These are phyloP conservation scores for Malus orientalis DNA, from an alignment of 306 rosid genomes.

Conservation along the genomic window DNA sequence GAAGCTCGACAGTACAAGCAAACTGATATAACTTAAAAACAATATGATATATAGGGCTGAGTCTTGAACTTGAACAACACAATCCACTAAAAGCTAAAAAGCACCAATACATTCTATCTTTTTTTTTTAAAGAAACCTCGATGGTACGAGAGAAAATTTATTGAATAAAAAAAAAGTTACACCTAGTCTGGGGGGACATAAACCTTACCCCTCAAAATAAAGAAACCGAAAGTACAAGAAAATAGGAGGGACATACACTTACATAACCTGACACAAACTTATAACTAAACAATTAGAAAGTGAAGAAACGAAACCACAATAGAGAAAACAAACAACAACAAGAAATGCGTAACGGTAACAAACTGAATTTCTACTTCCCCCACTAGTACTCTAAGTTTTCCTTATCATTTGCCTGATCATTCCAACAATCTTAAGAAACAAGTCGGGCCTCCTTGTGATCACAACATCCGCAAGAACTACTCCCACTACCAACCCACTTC, in stretches of 20 bases:
- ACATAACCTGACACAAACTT: background rate
- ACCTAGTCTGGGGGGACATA: too few species aligned
- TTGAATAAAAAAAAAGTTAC: too few species aligned
- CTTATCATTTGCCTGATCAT: background rate
- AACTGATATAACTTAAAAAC: too few species aligned
- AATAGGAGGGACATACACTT: background rate
- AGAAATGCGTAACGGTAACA: background rate
- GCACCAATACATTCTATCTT: too few species aligned
- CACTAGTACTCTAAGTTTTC: background rate
- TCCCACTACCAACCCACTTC: background rate
- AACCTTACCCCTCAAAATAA: too few species aligned
- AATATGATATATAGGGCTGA: too few species aligned
- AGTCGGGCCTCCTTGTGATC: background rate
- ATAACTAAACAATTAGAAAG: background rate
- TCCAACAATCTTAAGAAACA: background rate
- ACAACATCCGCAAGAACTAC: background rate
- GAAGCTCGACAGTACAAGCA: too few species aligned
- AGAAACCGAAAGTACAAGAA: background rate
- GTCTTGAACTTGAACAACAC: too few species aligned
- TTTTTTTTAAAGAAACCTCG: too few species aligned
- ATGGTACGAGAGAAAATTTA: too few species aligned
- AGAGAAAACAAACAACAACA: background rate
- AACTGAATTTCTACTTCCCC: background rate
- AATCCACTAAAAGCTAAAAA: too few species aligned
- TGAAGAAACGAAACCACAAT: background rate